These are phyloP conservation scores for Gossypium aridum DNA, from an alignment of 441 rosid genomes.

Conservation along the genomic window DNA sequence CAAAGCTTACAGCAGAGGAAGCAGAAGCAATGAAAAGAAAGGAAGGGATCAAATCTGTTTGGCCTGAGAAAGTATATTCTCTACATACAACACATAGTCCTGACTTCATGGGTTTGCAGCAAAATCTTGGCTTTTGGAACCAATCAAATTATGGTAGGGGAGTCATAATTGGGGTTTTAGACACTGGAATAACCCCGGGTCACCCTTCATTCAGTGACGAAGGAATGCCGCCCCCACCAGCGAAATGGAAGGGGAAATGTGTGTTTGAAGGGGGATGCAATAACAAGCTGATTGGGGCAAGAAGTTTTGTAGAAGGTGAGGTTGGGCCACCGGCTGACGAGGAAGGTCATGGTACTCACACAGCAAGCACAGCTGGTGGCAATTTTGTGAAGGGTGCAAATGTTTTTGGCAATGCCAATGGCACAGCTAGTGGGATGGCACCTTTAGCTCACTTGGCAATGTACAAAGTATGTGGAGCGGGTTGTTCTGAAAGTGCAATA, in stretches of 20 bases:
- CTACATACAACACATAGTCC: slow-evolving; percentile 45
- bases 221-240: slow-evolving; percentile 42
- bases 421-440: slow-evolving; percentile 78
- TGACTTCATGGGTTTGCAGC: slow-evolving; percentile 39
- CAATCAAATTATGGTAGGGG: slow-evolving; percentile 41
- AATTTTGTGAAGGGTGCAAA: slow-evolving; percentile 46
- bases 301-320: slow-evolving; percentile 16
- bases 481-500: slow-evolving; percentile 38
- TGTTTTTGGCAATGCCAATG: slow-evolving; percentile 56
- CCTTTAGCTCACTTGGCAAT: slow-evolving; percentile 73
- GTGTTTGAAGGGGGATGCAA: slow-evolving; percentile 38
- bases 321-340: slow-evolving; percentile 33
- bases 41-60: slow-evolving; percentile 37
- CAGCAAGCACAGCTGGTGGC: slow-evolving; percentile 73
- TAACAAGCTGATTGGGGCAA: slow-evolving; percentile 49
- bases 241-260: slow-evolving; percentile 58
- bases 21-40: slow-evolving; percentile 33
- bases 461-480: slow-evolving; percentile 50
- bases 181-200: slow-evolving; percentile 42
- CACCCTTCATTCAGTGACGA: slow-evolving; percentile 50
- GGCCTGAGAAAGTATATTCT: slow-evolving; percentile 21
- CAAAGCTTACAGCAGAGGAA: slow-evolving; percentile 43
- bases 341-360: slow-evolving; percentile 75
- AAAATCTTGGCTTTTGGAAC: slow-evolving; percentile 29
- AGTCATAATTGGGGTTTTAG: slow-evolving; percentile 41